Evolutionary conservation across 2,329 filamentous ascomycete genomes (phyloP).

Genomic region (Lachnellula arida): DNA sequence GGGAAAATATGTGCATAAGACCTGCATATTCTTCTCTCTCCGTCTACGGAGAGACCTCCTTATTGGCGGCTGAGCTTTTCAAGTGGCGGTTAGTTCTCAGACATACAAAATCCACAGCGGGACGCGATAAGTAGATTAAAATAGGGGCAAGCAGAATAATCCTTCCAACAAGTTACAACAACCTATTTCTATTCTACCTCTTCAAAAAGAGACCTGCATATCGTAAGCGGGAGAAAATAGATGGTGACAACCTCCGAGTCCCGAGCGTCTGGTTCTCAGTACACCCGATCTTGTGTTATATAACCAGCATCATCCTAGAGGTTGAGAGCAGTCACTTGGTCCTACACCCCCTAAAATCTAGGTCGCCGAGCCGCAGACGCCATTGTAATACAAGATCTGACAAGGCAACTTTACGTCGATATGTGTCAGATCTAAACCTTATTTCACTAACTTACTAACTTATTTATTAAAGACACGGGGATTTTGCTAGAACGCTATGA

Average conservation of each 20-base stretch:
- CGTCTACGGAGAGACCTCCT: not conserved
- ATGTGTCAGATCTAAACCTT: not conserved
- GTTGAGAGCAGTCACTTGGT: not conserved
- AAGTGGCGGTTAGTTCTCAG: not conserved
- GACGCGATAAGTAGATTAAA: too few relatives aligned
- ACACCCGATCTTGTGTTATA: slow-evolving; percentile 9
- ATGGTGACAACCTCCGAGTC: not conserved
- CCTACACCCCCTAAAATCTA: not conserved
- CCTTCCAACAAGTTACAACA: not conserved
- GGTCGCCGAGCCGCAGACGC: not conserved
- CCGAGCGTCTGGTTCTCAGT: slow-evolving; percentile 4
- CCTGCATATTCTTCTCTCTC: not conserved
- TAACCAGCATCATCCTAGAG: slow-evolving; percentile 8
- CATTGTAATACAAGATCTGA: slow-evolving; percentile 2
- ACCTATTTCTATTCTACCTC: not conserved
- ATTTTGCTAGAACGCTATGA: not conserved
- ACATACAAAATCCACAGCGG: too few relatives aligned
- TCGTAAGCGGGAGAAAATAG: not conserved
- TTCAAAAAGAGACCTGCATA: not conserved
- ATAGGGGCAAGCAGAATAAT: not conserved
- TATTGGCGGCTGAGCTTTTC: not conserved
- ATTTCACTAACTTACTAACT: not conserved
- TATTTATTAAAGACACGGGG: not conserved
- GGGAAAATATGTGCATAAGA: not conserved
- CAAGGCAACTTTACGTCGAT: not conserved